phyloP scores from a whole-genome alignment of 108 stramenopile genomes.

The Cyclotella cryptica region DNA sequence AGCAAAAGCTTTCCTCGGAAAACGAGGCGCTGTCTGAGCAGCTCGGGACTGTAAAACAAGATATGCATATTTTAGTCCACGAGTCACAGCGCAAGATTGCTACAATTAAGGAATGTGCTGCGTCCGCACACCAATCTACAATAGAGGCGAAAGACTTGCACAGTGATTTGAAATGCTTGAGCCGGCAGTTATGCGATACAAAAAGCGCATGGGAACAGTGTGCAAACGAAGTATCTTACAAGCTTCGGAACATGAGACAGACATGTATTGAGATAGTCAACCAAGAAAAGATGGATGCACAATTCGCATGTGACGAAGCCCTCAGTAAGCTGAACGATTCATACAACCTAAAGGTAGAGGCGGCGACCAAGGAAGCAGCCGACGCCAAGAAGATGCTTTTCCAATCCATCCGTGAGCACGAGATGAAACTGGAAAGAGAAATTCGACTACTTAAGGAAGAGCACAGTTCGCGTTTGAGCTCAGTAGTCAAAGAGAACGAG shows the following conservation, averaged over 20 bases:
- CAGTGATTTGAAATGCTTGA: slow-evolving; percentile 1
- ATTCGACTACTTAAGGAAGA: slow-evolving; percentile 36
- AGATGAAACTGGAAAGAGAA: slow-evolving; percentile 30
- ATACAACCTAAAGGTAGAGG: slow-evolving; percentile 16
- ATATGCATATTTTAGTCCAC: slow-evolving; percentile 10
- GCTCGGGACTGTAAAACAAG: slow-evolving; percentile 7
- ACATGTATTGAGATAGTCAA: slow-evolving; percentile 14
- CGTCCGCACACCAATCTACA: background rate
- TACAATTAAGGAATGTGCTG: slow-evolving; percentile 5
- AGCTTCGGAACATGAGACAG: slow-evolving; percentile 13
- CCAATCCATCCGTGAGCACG: slow-evolving; percentile 36
- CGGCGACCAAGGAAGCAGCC: slow-evolving; percentile 21
- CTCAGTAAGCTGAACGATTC: slow-evolving; percentile 15
- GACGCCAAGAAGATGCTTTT: slow-evolving; percentile 52
- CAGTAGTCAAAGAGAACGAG: slow-evolving; percentile 14
- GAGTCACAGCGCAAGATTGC: slow-evolving; percentile 6
- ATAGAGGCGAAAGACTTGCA: slow-evolving; percentile 13
- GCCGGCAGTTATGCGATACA: background rate
- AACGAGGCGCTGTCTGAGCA: background rate
- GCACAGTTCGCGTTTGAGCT: slow-evolving; percentile 31
- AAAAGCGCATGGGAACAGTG: background rate
- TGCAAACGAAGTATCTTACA: background rate
- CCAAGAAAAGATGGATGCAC: slow-evolving; percentile 25
- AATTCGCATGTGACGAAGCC: slow-evolving; percentile 16
- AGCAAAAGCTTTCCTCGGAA: background rate